These are phyloP conservation scores for Alternaria gaisen DNA, from an alignment of 2,329 filamentous ascomycete species.

Conservation along the genomic window DNA sequence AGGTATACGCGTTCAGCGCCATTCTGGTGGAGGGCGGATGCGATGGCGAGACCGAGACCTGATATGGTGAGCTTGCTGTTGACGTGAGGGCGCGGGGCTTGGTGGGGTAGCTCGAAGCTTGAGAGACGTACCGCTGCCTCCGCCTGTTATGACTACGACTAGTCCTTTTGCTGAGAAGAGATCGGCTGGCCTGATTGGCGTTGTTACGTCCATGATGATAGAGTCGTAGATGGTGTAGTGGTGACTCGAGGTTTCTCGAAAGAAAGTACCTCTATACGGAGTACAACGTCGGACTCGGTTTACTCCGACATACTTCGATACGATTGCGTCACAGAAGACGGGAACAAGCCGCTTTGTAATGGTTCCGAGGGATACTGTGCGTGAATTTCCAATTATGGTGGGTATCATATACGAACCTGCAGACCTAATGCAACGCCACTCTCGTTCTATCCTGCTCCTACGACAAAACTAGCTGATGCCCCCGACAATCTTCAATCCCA, in stretches of 20 bases:
- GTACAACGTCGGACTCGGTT: constrained; percentile 16
- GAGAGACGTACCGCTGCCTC: constrained; percentile 49
- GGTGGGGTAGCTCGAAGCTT: constrained; percentile 38
- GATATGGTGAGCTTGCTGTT: constrained; percentile 11
- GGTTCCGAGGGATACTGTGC: background rate
- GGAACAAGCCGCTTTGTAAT: constrained; percentile 11
- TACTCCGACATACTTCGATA: constrained; percentile 10
- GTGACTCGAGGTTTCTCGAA: background rate
- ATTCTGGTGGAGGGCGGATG: constrained; percentile 53
- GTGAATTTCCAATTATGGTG: constrained; percentile 11
- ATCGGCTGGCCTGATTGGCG: constrained; percentile 42
- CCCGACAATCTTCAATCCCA: constrained; percentile 73
- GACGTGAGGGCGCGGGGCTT: constrained; percentile 24
- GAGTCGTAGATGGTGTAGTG: background rate
- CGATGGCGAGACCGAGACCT: constrained; percentile 54
- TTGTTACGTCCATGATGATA: constrained; percentile 46
- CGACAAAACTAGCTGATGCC: constrained; percentile 32
- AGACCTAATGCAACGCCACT: constrained; percentile 7
- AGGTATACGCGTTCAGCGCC: constrained; percentile 57
- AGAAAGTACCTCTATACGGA: constrained; percentile 3
- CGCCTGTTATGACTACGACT: constrained; percentile 54
- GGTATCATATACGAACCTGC: constrained; percentile 28
- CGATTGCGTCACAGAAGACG: constrained; percentile 24
- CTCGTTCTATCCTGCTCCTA: background rate
- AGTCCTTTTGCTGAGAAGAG: constrained; percentile 54